Percentiles rank a stretch among this genome's conserved stretches.
phyloP scores from a whole-genome alignment of 2,329 filamentous ascomycete genomes.

The Hawksworthiomyces lignivorus region DNA sequence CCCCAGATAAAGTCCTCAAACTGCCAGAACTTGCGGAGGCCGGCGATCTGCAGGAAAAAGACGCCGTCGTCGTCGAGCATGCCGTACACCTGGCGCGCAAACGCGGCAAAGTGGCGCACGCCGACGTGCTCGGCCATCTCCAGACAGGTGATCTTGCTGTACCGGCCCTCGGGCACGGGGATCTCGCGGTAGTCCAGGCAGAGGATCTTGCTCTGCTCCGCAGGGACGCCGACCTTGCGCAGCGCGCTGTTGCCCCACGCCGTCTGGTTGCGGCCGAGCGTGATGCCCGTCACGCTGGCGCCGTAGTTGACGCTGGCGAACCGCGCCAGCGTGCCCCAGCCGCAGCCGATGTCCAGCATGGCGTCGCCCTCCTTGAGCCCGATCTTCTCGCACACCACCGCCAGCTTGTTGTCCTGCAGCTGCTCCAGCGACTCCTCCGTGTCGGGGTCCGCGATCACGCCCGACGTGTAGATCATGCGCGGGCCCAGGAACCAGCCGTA shows the following conservation, averaged over 20 bases:
- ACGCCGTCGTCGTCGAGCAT: slow-evolving; percentile 96
- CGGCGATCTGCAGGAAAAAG: slow-evolving; percentile 93
- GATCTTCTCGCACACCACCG: slow-evolving; percentile 93
- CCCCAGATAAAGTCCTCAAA: slow-evolving; percentile 98
- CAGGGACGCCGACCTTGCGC: slow-evolving; percentile 70
- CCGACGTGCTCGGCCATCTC: slow-evolving; percentile 99
- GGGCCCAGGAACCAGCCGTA: slow-evolving; percentile 98
- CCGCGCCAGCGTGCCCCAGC: slow-evolving; percentile 93
- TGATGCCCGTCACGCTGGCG: slow-evolving; percentile 75
- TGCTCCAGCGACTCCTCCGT: slow-evolving; percentile 87
- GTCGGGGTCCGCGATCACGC: slow-evolving; percentile 81
- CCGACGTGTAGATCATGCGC: slow-evolving; percentile 98
- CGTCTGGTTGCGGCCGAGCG: slow-evolving; percentile 91
- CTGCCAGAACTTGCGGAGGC: slow-evolving; percentile 90
- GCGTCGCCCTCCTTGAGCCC: slow-evolving; percentile 70
- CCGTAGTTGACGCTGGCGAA: slow-evolving; percentile 92
- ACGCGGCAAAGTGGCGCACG: slow-evolving; percentile 75
- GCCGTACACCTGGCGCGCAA: slow-evolving; percentile 80
- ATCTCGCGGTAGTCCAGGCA: slow-evolving; percentile 98
- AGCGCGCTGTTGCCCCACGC: slow-evolving; percentile 92
- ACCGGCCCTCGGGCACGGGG: slow-evolving; percentile 66
- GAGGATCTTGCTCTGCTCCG: slow-evolving; percentile 83
- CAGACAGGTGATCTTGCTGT: slow-evolving; percentile 93
- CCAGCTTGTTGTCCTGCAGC: slow-evolving; percentile 95
- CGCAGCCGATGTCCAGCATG: slow-evolving; percentile 91